phyloP scores from a whole-genome alignment of 495 filamentous ascomycete genomes.

The Trichoderma reesei region DNA sequence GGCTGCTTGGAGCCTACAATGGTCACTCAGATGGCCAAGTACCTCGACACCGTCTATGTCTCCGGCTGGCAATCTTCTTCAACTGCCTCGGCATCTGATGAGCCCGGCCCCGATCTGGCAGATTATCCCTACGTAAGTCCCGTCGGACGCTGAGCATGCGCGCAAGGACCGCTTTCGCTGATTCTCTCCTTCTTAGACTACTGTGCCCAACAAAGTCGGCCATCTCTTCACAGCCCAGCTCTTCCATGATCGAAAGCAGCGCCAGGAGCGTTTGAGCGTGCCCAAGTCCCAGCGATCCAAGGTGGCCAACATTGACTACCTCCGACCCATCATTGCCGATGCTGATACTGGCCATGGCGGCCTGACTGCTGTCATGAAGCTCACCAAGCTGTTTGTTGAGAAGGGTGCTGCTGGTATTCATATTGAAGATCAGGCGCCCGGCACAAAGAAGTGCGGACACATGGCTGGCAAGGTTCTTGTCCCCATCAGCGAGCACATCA shows the following conservation, averaged over 20 bases:
- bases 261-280: slow-evolving; percentile 80
- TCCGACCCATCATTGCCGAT: slow-evolving; percentile 92
- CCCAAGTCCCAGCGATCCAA: slow-evolving; percentile 63
- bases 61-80: slow-evolving; percentile 98
- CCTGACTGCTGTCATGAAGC: slow-evolving; percentile 96
- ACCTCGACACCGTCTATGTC: slow-evolving; percentile 95
- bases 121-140: slow-evolving; percentile 86
- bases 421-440: slow-evolving; percentile 96
- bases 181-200: slow-evolving; percentile 51
- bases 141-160: slow-evolving; percentile 11
- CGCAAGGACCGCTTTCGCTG: neutral
- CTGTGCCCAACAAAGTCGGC: slow-evolving; percentile 94
- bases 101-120: slow-evolving; percentile 94
- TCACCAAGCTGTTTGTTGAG: slow-evolving; percentile 96
- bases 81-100: slow-evolving; percentile 85
- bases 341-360: slow-evolving; percentile 97
- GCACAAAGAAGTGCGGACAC: slow-evolving; percentile 98
- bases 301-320: slow-evolving; percentile 80
- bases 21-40: slow-evolving; percentile 99
- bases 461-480: slow-evolving; percentile 99
- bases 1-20: slow-evolving; percentile 96
- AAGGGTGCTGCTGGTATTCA: slow-evolving; percentile 96
- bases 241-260: slow-evolving; percentile 98
- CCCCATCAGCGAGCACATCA: slow-evolving; percentile 96
- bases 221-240: slow-evolving; percentile 97